Base-by-base conservation (phyloP, 2,329 filamentous ascomycete genomes). In the Pseudogymnoascus sp. region DNA sequence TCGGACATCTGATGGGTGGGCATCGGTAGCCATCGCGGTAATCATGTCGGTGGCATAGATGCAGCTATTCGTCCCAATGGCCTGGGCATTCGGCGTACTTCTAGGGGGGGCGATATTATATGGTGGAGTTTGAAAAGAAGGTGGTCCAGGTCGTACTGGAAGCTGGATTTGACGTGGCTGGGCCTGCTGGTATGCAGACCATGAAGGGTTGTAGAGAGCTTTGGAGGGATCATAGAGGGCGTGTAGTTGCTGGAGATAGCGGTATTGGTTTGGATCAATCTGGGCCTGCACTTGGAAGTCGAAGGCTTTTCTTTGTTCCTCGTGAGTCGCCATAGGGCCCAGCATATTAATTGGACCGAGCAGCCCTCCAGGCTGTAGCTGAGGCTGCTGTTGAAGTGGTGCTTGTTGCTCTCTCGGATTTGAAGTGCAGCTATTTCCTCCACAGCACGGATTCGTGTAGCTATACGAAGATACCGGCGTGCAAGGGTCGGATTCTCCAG, bases 31-130 rank as follows among this genome's bases (percentile, higher is more conserved):
- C 74, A 80, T 77, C 6, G 70, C 75, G 13, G 77, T 74, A 31
- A 81, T 78, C 44, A 80, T 76, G 59, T 78, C 76, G 10, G 78
- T 74, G 17, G 78, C 78, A 64, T 75, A 72, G 17, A 77, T 69
- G 61, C 72, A 74, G 59, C 67, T 71, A 61, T 72, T 73, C 38
- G 59, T 60, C 59, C 59, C 59, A 38, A 60, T 35, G 15, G 33
- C 7, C 13, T 60, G 33, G 59, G 35, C 23, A 53, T n/a, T 38
- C 31, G 50, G 29, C 5, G 50, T 35, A 56, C 21, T 29, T 56
- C 46, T 56, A 19, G 50, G 50, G 10, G 50, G 29, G 2, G 5
- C 10, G 5, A 56, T 10, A 35, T 1, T 10, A 29, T 56, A 56
- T 33, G 50, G 29, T 56, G 50, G 50, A 9, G 29, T 35, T 56